Evolutionary conservation across 768 basidiomycete genomes (phyloP).

Genomic region (Hygrocybe punicea): DNA sequence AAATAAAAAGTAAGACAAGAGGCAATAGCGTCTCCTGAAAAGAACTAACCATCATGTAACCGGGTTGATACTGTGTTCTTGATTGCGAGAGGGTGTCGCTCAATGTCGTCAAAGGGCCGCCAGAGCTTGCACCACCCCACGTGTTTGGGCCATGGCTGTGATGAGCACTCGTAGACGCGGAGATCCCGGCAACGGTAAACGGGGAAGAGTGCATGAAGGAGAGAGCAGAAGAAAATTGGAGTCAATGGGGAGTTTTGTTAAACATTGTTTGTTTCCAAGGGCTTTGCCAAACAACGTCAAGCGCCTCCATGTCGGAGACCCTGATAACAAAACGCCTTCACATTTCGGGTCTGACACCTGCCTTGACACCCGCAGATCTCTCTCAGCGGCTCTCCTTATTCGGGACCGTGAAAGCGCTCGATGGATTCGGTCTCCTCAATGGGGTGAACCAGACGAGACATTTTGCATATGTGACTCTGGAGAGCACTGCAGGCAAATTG

Average conservation of each 20-base stretch:
- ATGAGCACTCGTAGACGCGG: conserved; percentile 46
- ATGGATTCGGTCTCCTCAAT: conserved; percentile 65
- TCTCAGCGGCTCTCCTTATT: conserved; percentile 57
- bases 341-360: conserved; percentile 70
- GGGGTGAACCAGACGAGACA: conserved; percentile 63
- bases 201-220: conserved; percentile 39
- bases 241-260: no score
- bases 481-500: conserved; percentile 56
- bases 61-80: conserved; percentile 73
- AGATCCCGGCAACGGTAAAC: conserved; percentile 62
- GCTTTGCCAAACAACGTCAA: neutral
- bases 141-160: conserved; percentile 39
- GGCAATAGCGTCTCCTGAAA: neutral
- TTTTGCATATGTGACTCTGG: conserved; percentile 72
- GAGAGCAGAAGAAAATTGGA: no score
- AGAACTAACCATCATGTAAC: conserved; percentile 68
- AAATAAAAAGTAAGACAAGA: neutral
- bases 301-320: no score
- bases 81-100: conserved; percentile 70
- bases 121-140: conserved; percentile 51
- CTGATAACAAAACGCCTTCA: conserved; percentile 53
- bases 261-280: neutral
- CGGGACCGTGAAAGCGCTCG: conserved; percentile 63
- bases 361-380: conserved; percentile 58
- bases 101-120: conserved; percentile 46